Evolutionary conservation across 2,329 filamentous ascomycete species (phyloP).

Genomic region (Dryadomyces quercus-mongolicae): DNA sequence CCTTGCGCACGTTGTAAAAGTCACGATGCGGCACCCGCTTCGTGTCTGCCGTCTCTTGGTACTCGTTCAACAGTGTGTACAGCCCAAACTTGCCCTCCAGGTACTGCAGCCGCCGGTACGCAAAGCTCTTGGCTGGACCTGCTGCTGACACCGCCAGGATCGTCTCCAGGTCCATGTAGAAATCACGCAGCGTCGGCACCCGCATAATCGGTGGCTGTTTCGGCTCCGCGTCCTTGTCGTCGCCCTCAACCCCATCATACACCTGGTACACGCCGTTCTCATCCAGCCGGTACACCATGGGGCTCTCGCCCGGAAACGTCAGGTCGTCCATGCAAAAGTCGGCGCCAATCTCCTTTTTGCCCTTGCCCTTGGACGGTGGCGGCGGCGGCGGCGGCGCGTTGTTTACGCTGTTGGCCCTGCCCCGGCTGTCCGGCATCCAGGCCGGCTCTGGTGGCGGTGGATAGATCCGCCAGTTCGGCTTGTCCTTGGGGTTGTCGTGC

Average conservation of each 20-base stretch:
- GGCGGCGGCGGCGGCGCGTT: background rate
- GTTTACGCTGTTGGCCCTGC: slow-evolving; percentile 5
- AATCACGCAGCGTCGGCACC: slow-evolving; percentile 89
- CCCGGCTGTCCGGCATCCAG: slow-evolving; percentile 53
- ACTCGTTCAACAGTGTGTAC: slow-evolving; percentile 87
- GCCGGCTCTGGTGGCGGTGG: slow-evolving; percentile 84
- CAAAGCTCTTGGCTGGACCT: slow-evolving; percentile 92
- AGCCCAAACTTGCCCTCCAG: slow-evolving; percentile 95
- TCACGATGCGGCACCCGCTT: slow-evolving; percentile 96
- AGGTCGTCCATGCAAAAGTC: slow-evolving; percentile 79
- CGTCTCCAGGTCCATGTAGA: slow-evolving; percentile 86
- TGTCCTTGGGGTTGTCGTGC: slow-evolving; percentile 79
- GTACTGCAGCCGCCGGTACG: slow-evolving; percentile 87
- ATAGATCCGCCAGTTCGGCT: slow-evolving; percentile 75
- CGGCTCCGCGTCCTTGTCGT: background rate
- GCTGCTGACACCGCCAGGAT: slow-evolving; percentile 86
- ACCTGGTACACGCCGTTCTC: slow-evolving; percentile 85
- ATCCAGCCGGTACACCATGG: slow-evolving; percentile 69
- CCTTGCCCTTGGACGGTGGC: slow-evolving; percentile 50
- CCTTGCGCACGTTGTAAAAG: slow-evolving; percentile 98
- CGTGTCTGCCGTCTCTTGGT: slow-evolving; percentile 94
- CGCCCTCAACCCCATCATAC: slow-evolving; percentile 53
- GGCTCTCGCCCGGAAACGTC: slow-evolving; percentile 58
- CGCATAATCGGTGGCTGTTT: slow-evolving; percentile 50
- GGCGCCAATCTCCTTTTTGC: slow-evolving; percentile 79